These are phyloP conservation scores for Mrakia gelida DNA, from an alignment of 768 basidiomycete species.

Conservation along the genomic window DNA sequence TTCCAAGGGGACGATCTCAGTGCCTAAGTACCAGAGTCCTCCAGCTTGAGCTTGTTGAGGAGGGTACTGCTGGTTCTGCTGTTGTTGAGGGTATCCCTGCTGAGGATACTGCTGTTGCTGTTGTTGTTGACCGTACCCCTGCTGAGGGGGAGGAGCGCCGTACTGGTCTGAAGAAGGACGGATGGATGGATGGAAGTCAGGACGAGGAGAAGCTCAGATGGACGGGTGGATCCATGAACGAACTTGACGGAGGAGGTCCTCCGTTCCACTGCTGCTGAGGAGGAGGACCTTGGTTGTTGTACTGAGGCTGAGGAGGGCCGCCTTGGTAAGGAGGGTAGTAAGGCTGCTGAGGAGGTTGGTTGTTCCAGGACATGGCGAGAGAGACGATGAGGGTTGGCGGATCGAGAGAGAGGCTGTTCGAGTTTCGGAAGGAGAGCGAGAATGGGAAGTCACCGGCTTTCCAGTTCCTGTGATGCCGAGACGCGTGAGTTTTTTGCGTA, in stretches of 20 bases:
- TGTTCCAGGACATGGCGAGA: neutral
- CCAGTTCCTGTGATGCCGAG: neutral
- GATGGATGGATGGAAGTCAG: neutral
- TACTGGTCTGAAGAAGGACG: neutral
- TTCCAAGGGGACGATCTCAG: slow-evolving; percentile 18
- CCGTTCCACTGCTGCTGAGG: neutral
- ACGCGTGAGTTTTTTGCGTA: neutral
- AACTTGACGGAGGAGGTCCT: neutral
- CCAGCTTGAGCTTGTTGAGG: neutral
- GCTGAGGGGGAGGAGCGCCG: slow-evolving; percentile 1
- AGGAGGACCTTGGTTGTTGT: neutral
- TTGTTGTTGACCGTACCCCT: neutral
- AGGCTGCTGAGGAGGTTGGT: slow-evolving; percentile 15
- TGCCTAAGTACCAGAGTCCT: slow-evolving; percentile 8
- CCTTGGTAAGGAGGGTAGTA: slow-evolving; percentile 31
- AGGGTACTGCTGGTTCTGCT: neutral
- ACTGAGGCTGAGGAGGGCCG: slow-evolving; percentile 21
- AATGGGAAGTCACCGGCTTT: neutral
- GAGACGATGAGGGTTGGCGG: neutral
- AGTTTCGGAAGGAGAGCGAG: neutral
- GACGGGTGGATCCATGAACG: neutral
- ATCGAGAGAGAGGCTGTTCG: neutral
- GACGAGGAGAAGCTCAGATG: neutral
- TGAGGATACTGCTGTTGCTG: neutral
- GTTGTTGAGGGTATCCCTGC: slow-evolving; percentile 7